These are phyloP conservation scores for Aspergillus ostianus DNA, from an alignment of 495 filamentous ascomycete genomes.

Conservation along the genomic window DNA sequence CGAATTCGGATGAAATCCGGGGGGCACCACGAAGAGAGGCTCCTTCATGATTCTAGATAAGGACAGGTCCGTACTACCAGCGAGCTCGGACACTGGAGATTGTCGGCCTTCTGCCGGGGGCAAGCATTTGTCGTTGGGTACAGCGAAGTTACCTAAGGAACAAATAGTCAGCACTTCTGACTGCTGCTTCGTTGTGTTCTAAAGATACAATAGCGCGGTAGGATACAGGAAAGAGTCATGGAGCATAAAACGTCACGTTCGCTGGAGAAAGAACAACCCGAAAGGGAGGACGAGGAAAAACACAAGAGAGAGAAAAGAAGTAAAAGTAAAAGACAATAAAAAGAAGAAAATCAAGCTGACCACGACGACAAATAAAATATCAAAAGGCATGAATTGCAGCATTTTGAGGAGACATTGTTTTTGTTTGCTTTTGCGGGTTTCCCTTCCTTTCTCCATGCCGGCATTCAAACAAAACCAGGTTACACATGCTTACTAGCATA, in stretches of 20 bases:
- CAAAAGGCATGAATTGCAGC: not conserved
- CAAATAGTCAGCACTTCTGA: constrained; percentile 35
- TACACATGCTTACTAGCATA: constrained; percentile 10
- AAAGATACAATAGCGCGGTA: constrained; percentile 12
- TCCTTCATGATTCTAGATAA: constrained; percentile 25
- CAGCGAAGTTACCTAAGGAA: constrained; percentile 24
- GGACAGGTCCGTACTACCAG: constrained; percentile 21
- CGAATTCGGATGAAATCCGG: constrained; percentile 74
- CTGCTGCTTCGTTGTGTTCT: constrained; percentile 18
- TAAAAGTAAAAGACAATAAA: not conserved
- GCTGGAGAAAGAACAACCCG: no score
- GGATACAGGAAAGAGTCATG: constrained; percentile 13
- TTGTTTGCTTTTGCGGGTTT: not conserved
- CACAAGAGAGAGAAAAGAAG: not conserved
- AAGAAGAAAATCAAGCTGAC: no score
- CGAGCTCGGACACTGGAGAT: constrained; percentile 27
- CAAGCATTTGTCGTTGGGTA: constrained; percentile 9
- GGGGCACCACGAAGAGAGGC: constrained; percentile 63
- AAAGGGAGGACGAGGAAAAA: no score
- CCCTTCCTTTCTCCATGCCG: not conserved
- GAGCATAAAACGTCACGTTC: not conserved
- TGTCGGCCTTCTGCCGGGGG: constrained; percentile 26
- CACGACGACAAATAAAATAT: not conserved
- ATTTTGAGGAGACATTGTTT: not conserved
- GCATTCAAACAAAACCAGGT: not conserved